phyloP scores from a whole-genome alignment of 2,329 filamentous ascomycete genomes.

The Talaromyces islandicus region DNA sequence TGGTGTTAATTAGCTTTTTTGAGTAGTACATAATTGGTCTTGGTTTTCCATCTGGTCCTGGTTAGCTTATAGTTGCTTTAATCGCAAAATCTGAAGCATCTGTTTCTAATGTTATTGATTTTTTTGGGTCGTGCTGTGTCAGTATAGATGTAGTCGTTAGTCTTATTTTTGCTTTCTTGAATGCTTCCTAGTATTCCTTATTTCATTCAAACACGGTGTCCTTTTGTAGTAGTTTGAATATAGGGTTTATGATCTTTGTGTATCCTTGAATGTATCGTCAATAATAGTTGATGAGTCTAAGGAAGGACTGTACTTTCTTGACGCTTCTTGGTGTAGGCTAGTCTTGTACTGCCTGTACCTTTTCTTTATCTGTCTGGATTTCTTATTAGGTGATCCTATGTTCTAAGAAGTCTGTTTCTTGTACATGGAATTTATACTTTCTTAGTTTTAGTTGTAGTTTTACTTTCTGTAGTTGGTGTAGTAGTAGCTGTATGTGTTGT shows the following conservation, averaged over 20 bases:
- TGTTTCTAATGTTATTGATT: neutral
- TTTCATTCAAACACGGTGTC: neutral
- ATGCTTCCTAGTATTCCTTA: too few species aligned
- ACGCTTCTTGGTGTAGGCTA: neutral
- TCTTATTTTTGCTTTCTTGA: too few species aligned
- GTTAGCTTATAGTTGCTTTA: neutral
- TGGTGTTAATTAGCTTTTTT: neutral
- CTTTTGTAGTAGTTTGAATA: conserved; percentile 1
- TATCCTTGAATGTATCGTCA: neutral
- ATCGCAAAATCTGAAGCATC: neutral
- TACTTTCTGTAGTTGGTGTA: neutral
- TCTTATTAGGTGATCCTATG: neutral
- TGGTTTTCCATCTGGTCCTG: neutral
- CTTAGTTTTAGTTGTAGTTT: neutral
- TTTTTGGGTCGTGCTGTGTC: neutral
- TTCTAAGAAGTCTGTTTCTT: conserved; percentile 3
- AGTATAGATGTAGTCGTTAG: neutral
- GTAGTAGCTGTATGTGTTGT: too few species aligned
- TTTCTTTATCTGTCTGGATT: neutral
- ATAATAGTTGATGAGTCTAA: neutral
- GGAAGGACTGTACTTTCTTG: neutral
- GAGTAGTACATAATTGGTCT: conserved; percentile 7
- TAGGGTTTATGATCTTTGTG: neutral
- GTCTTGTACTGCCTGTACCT: neutral
- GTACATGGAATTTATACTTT: neutral